These are phyloP conservation scores for Raffaelea deltoideospora DNA, from an alignment of 2,329 filamentous ascomycete genomes.

Conservation along the genomic window DNA sequence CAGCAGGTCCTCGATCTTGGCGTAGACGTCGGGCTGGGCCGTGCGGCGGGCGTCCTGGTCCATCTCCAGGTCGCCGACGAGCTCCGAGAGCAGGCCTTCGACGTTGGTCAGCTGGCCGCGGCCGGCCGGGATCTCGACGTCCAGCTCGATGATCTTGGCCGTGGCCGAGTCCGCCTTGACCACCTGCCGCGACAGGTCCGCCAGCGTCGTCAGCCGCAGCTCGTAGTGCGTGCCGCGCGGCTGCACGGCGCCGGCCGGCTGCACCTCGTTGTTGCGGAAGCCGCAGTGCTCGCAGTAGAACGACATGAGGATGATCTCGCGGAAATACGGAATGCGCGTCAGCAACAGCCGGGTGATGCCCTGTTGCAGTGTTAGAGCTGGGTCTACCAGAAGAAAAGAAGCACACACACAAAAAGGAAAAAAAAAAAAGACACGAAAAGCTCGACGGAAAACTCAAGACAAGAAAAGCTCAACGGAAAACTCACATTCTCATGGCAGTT, in stretches of 20 bases:
- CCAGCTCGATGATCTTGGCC: slow-evolving; percentile 79
- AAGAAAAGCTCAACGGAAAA: slow-evolving; percentile 1
- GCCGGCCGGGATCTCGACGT: slow-evolving; percentile 83
- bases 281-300: slow-evolving; percentile 84
- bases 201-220: slow-evolving; percentile 55
- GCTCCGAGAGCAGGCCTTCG: slow-evolving; percentile 67
- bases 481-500: slow-evolving; percentile 66
- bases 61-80: slow-evolving; percentile 65
- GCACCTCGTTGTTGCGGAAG: slow-evolving; percentile 85
- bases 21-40: slow-evolving; percentile 60
- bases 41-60: slow-evolving; percentile 73
- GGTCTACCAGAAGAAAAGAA: too few species aligned
- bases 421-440: background rate
- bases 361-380: slow-evolving; percentile 1
- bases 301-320: slow-evolving; percentile 94
- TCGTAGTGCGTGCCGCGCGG: slow-evolving; percentile 75
- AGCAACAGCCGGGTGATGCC: slow-evolving; percentile 76
- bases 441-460: too few species aligned
- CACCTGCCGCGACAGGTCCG: slow-evolving; percentile 73
- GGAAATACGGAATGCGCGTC: slow-evolving; percentile 90
- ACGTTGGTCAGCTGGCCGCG: slow-evolving; percentile 87
- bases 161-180: slow-evolving; percentile 81
- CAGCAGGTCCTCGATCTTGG: slow-evolving; percentile 66
- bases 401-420: background rate
- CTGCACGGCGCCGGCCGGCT: slow-evolving; percentile 83